Percentiles rank a stretch among this genome's conserved stretches.
phyloP scores from a whole-genome alignment of 768 basidiomycete genomes.

The Mycena kentingensis region DNA sequence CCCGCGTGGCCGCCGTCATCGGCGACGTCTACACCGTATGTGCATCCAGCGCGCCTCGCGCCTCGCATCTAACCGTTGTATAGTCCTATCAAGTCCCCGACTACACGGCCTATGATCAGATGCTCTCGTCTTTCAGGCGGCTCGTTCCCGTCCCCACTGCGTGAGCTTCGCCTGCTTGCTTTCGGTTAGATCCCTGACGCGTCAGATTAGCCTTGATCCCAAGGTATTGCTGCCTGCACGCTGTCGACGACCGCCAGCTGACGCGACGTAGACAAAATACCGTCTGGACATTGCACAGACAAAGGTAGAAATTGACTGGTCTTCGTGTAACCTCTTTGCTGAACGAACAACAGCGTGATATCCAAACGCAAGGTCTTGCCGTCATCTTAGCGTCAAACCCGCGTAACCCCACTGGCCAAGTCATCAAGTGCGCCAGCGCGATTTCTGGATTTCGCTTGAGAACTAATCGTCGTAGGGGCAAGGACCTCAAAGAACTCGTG shows the following conservation, averaged over 20 bases:
- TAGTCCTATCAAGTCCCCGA: conserved; percentile 91
- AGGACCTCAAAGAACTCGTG: conserved; percentile 82
- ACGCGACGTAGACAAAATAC: conserved; percentile 58
- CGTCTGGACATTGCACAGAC: conserved; percentile 78
- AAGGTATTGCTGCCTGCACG: conserved; percentile 27
- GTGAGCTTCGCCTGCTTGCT: conserved; percentile 42
- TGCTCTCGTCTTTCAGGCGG: conserved; percentile 82
- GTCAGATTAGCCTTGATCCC: conserved; percentile 30
- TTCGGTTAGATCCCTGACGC: background rate
- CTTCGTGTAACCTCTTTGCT: no score
- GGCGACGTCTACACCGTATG: conserved; percentile 83
- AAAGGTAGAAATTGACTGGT: conserved; percentile 57
- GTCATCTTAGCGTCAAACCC: conserved; percentile 92
- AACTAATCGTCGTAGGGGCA: conserved; percentile 49
- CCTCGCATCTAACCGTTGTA: conserved; percentile 4
- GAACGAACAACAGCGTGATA: conserved; percentile 59
- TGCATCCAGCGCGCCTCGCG: conserved; percentile 8
- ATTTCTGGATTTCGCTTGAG: background rate
- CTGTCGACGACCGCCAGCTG: background rate
- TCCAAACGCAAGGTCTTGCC: conserved; percentile 77
- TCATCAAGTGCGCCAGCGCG: conserved; percentile 45
- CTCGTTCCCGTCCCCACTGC: conserved; percentile 90
- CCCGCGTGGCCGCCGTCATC: conserved; percentile 89
- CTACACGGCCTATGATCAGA: conserved; percentile 87
- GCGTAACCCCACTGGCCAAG: conserved; percentile 96